Base-by-base conservation (phyloP, 2,329 filamentous ascomycete genomes). In the Colletotrichum camelliae region DNA sequence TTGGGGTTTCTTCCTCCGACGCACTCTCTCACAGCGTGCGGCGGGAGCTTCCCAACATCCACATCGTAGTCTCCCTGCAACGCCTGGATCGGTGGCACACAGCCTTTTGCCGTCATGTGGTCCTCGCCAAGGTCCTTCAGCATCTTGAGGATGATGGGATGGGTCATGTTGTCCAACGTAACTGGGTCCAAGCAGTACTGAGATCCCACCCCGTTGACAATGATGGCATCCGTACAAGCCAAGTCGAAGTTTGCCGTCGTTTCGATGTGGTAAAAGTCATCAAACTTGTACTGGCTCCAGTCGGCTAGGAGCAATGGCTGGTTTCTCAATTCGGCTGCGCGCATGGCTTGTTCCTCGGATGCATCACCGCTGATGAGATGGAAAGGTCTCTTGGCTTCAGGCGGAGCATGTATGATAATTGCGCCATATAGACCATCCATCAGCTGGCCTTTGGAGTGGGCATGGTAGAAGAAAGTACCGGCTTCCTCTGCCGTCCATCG, bases 221-320 rank as follows among this genome's bases (percentile, higher is more conserved):
- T 72, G 24, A 72, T 72, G 15, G 48, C 70, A 16, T 72, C 70
- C 7, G 48, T 72, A 12, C 62, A 72, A 16, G 70, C 70, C 2
- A 72, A n/a, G 27, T 72, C 62, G 1, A 67, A 72, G 18, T 72
- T 72, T 13, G 62, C 70, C 1, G 27, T 8, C 0, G n/a, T 29
- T 6, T 72, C 70, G 0, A 72, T 60, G 9, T 48, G 24, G 21
- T 72, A 72, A 16, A 72, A 77, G 24, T 78, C 72, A 7, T 66
- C 62, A 4, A 77, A 78, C 16, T 71, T 78, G 62, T 75, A 77
- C 5, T 74, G 62, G 18, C 70, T 72, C 77, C 76, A 77, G 58
- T 78, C 76, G 7, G 77, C 67, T 12, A 78, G 10, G 18, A 78
- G 27, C 12, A 78, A 27, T 2, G 77, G 62, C 21, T 77, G 68